A percentile compares a stretch with the other conserved stretches of the same genome.
Conservation (phyloP, 2,329 filamentous ascomycete genomes). For the Trichoderma sp. region DNA sequence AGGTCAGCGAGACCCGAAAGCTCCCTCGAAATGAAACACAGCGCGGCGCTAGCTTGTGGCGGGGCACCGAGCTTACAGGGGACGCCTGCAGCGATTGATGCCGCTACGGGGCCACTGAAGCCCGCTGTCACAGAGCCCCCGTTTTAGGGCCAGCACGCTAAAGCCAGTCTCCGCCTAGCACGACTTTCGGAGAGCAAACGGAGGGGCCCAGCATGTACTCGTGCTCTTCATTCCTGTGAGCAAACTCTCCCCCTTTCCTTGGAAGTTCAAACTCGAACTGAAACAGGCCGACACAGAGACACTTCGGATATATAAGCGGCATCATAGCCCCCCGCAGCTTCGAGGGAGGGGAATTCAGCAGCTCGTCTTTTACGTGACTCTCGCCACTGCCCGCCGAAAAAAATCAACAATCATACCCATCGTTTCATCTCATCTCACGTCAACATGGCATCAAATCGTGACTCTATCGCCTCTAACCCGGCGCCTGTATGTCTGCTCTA, state of each 20-base stretch:
- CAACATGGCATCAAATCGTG: conserved; percentile 21
- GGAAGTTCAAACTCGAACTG: background rate
- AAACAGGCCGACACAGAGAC: background rate
- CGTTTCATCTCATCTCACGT: background rate
- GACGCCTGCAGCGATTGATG: conserved; percentile 1
- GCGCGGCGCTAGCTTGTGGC: background rate
- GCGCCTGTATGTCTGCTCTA: conserved; percentile 12
- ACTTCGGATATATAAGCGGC: background rate
- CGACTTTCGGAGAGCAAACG: background rate
- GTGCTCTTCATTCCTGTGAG: background rate
- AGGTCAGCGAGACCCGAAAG: conserved; percentile 3
- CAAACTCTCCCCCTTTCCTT: background rate
- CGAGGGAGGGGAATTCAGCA: background rate
- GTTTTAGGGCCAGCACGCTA: background rate
- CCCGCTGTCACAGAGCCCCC: background rate
- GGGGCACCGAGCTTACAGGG: background rate
- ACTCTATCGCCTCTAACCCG: conserved; percentile 19
- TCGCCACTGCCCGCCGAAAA: background rate
- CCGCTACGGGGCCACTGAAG: conserved; percentile 8
- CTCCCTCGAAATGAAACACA: background rate
- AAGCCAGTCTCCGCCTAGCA: background rate
- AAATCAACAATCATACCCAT: background rate
- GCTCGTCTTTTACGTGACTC: background rate
- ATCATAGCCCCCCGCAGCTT: background rate
- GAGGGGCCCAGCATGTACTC: background rate